Conservation (phyloP, 1,284 basidiomycete genomes). For the Gomphus bonarii region DNA sequence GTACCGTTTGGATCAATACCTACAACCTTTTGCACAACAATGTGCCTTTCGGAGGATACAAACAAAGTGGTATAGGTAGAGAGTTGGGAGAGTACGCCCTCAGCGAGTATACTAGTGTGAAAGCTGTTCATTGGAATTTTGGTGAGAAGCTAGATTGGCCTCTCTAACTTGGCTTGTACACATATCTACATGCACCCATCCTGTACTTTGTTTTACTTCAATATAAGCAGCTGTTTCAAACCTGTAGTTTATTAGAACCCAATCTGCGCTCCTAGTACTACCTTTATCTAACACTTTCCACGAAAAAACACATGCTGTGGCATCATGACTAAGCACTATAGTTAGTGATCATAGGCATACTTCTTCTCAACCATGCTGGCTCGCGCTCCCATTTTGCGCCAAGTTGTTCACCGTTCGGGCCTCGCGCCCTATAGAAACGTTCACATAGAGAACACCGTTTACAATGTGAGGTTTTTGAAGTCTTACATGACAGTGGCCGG, state of each 20-base stretch:
- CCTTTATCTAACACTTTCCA: too few species aligned
- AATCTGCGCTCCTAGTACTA: too few species aligned
- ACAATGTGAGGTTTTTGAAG: slow-evolving; percentile 11
- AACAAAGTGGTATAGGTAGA: slow-evolving; percentile 71
- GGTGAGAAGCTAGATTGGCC: slow-evolving; percentile 76
- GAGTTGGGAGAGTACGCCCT: slow-evolving; percentile 86
- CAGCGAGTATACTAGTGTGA: slow-evolving; percentile 77
- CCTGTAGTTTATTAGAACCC: too few species aligned
- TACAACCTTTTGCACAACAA: slow-evolving; percentile 76
- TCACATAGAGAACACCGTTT: slow-evolving; percentile 14
- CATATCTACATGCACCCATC: background rate
- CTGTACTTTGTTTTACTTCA: background rate
- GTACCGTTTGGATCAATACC: slow-evolving; percentile 74
- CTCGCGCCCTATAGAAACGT: background rate
- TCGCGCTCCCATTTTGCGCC: slow-evolving; percentile 1
- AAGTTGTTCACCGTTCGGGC: background rate
- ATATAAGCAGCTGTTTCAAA: background rate
- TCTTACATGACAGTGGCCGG: background rate
- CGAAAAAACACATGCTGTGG: too few species aligned
- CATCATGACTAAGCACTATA: background rate
- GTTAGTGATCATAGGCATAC: background rate
- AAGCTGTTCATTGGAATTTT: slow-evolving; percentile 82
- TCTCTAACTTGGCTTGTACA: slow-evolving; percentile 20
- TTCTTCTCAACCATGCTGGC: background rate
- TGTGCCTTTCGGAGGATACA: slow-evolving; percentile 91